phyloP scores from a whole-genome alignment of 768 basidiomycete species.

The Mycena amicta region DNA sequence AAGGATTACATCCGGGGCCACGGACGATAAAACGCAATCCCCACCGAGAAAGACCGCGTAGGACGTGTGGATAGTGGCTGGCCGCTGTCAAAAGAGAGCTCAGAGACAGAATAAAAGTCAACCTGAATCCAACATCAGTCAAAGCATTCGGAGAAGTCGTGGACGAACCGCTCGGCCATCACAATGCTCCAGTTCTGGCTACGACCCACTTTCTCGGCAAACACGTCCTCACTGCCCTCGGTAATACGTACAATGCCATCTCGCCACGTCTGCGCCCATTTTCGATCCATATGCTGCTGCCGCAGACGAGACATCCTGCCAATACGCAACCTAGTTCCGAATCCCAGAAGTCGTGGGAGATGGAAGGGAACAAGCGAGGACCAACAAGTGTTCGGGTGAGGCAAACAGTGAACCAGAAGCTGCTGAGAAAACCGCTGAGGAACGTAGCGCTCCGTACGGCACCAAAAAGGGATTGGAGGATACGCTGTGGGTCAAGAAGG shows the following conservation, averaged over 20 bases:
- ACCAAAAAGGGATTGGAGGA: constrained; percentile 47
- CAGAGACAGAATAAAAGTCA: constrained; percentile 64
- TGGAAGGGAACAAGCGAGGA: constrained; percentile 61
- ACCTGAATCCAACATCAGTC: not conserved
- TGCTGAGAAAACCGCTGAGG: constrained; percentile 69
- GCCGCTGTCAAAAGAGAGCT: constrained; percentile 67
- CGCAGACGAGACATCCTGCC: constrained; percentile 69
- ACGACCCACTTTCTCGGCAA: constrained; percentile 59
- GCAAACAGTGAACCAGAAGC: constrained; percentile 74
- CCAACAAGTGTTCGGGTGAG: constrained; percentile 65
- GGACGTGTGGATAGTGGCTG: constrained; percentile 58
- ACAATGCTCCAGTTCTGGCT: constrained; percentile 43
- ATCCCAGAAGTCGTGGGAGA: constrained; percentile 82
- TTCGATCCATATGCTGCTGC: constrained; percentile 79
- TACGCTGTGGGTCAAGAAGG: constrained; percentile 47
- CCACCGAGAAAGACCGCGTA: constrained; percentile 79
- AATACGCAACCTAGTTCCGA: constrained; percentile 72
- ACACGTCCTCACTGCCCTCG: constrained; percentile 65
- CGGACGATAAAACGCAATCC: constrained; percentile 65
- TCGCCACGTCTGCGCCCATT: constrained; percentile 72
- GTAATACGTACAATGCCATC: constrained; percentile 79
- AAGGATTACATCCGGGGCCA: constrained; percentile 56
- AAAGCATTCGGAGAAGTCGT: not conserved
- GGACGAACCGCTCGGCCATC: constrained; percentile 54
- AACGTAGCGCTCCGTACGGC: constrained; percentile 70